Evolutionary conservation across 768 basidiomycete genomes (phyloP).

Genomic region (Amanita pallidorosea): DNA sequence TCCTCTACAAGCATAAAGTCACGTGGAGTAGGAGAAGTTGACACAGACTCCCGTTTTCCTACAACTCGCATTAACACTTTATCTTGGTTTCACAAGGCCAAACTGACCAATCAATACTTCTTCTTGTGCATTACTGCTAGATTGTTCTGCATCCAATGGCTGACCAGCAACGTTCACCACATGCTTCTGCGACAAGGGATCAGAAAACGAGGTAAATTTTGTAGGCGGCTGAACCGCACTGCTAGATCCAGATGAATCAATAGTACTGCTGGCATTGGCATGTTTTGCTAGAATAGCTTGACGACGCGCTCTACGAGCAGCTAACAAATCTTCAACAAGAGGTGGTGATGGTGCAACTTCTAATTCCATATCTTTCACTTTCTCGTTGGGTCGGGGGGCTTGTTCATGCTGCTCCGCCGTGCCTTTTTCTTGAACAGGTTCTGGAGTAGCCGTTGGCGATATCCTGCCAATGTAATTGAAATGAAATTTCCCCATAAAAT

Average conservation of each 20-base stretch:
- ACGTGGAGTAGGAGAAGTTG: constrained; percentile 46
- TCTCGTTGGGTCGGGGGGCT: constrained; percentile 23
- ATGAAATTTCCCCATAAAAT: neutral
- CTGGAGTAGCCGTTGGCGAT: constrained; percentile 34
- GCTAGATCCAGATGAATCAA: constrained; percentile 49
- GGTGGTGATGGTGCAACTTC: constrained; percentile 42
- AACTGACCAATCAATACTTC: constrained; percentile 10
- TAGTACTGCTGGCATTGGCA: constrained; percentile 34
- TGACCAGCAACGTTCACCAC: constrained; percentile 21
- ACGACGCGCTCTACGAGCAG: constrained; percentile 59
- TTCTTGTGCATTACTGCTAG: neutral
- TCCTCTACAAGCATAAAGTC: constrained; percentile 55
- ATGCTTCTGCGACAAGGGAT: constrained; percentile 47
- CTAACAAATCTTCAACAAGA: constrained; percentile 53
- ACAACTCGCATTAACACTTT: neutral
- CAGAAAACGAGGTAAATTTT: constrained; percentile 47
- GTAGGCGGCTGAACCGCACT: constrained; percentile 71
- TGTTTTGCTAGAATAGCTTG: constrained; percentile 78
- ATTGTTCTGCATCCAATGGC: constrained; percentile 5
- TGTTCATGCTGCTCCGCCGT: constrained; percentile 3
- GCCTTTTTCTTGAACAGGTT: constrained; percentile 4
- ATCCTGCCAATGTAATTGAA: constrained; percentile 33
- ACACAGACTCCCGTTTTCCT: constrained; percentile 44
- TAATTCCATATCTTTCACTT: constrained; percentile 38
- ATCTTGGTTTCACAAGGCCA: constrained; percentile 2